These are phyloP conservation scores for Gonium pectorale DNA, from an alignment of 139 green algal genomes.

Conservation along the genomic window DNA sequence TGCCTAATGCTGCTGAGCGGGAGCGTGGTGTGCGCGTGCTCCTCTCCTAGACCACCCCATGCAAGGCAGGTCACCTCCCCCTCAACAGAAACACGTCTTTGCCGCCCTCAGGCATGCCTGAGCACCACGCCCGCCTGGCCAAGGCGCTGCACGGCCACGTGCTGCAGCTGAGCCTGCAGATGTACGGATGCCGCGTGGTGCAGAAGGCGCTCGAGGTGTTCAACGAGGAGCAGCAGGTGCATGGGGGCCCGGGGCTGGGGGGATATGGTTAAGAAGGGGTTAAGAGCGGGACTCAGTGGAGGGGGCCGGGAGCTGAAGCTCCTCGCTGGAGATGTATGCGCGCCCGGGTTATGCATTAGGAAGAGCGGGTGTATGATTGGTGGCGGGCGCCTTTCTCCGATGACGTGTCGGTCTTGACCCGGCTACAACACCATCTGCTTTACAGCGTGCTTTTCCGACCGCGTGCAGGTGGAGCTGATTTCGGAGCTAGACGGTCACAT, in stretches of 20 bases:
- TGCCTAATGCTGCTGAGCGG: no score
- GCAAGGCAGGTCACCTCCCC: no score
- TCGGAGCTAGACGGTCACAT: conserved; percentile 73
- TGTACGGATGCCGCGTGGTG: conserved; percentile 95
- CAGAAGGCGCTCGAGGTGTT: conserved; percentile 89
- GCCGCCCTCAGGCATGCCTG: not conserved
- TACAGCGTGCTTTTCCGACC: not conserved
- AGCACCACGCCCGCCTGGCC: conserved; percentile 52
- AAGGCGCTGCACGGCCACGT: conserved; percentile 58
- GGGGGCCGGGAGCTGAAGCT: no score
- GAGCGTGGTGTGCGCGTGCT: not conserved
- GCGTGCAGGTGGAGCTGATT: conserved; percentile 39
- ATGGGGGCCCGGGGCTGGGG: no score
- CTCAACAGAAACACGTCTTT: no score
- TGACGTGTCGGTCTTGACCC: no score
- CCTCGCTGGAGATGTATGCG: no score
- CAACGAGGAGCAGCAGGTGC: conserved; percentile 51
- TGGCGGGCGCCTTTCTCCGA: no score
- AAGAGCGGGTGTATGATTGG: no score
- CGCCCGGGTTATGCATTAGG: no score
- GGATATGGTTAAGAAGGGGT: no score
- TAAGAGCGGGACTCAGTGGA: no score
- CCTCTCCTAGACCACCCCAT: not conserved
- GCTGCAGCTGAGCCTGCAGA: conserved; percentile 72
- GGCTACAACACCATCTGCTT: not conserved